Conservation (phyloP, 306 rosid genomes). For the Begonia loranthoides region DNA sequence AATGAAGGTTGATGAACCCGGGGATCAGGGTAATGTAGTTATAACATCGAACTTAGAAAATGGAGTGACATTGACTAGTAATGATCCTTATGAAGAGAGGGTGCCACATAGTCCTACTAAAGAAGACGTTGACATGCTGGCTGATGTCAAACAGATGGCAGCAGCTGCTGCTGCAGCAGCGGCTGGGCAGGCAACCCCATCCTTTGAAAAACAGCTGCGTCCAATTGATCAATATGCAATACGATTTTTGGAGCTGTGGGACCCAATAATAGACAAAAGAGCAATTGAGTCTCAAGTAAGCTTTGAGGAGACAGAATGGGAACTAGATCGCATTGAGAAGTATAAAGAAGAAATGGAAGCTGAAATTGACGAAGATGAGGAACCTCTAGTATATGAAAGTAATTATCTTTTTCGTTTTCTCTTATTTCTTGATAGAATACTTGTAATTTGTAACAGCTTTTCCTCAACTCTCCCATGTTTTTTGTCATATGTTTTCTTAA, state of each 20-base stretch:
- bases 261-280: slow-evolving; percentile 82
- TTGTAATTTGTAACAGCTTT: not conserved
- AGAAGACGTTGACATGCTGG: slow-evolving; percentile 89
- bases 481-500: too few species aligned
- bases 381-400: slow-evolving; percentile 97
- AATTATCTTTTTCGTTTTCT: slow-evolving; percentile 15
- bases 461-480: too few species aligned
- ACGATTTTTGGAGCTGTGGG: slow-evolving; percentile 93
- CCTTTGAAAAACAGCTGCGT: slow-evolving; percentile 75
- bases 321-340: slow-evolving; percentile 85
- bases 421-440: not conserved
- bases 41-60: slow-evolving; percentile 45
- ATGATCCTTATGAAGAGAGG: slow-evolving; percentile 49
- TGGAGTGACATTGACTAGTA: slow-evolving; percentile 21
- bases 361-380: slow-evolving; percentile 98
- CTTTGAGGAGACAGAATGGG: slow-evolving; percentile 98
- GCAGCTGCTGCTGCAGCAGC: slow-evolving; percentile 95
- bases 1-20: slow-evolving; percentile 55
- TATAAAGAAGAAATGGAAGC: slow-evolving; percentile 99
- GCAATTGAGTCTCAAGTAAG: slow-evolving; percentile 74
- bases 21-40: slow-evolving; percentile 39
- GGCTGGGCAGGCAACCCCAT: slow-evolving; percentile 73
- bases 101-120: slow-evolving; percentile 27
- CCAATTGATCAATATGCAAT: slow-evolving; percentile 93
- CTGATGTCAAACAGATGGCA: slow-evolving; percentile 91